Evolutionary conservation across 257 asterid species (phyloP), one percentile per base, ranked within the genome.

Genomic region (Mitragyna speciosa): DNA sequence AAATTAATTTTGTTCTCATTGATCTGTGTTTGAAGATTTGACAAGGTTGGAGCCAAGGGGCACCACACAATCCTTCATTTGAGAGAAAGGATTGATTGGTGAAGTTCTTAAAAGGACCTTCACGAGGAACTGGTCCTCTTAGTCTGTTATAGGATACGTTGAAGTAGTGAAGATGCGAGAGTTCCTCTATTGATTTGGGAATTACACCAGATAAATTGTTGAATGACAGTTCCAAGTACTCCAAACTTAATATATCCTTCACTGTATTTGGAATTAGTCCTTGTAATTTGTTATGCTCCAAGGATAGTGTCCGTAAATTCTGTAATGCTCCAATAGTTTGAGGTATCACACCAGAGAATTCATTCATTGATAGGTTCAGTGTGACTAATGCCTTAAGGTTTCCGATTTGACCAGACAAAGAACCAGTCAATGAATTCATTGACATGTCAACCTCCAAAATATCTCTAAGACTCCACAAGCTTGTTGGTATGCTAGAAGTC

Each of bases 401-500:
- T 49, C 67, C 80, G 31, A 77, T 30, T 6, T 66, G 24, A 28
- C 22, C 6, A 8, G 75, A 52, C 10, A 77, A 31, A 19, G 51
- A 22, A 54, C 81, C 81, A 41, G 28, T 69, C 4, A 78, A 20
- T 17, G 0, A 47, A 39, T 78, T 78, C 20, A 30, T 48, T 6
- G 81, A 78, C 19, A 67, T 5, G 30, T 31, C n/a, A 1, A 78
- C 10, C 10, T 0, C 7, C 70, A 78, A 49, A 5, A 78, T 65
- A 51, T 78, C 58, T 14, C 19, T 67, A 19, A 67, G 76, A 26
- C 22, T 68, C 76, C 43, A 41, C 39, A 76, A 58, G 72, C 28
- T 63, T 56, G 58, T 0, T 16, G 79, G 79, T 56, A 61, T 16
- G 2, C 1, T 2, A 36, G 72, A 58, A 19, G n/a, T 49, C 6